A percentile compares a stretch with the other conserved stretches of the same genome.
Evolutionary conservation across 805 yeast species (phyloP).

Genomic region (Tetrapisispora pingtungensis): DNA sequence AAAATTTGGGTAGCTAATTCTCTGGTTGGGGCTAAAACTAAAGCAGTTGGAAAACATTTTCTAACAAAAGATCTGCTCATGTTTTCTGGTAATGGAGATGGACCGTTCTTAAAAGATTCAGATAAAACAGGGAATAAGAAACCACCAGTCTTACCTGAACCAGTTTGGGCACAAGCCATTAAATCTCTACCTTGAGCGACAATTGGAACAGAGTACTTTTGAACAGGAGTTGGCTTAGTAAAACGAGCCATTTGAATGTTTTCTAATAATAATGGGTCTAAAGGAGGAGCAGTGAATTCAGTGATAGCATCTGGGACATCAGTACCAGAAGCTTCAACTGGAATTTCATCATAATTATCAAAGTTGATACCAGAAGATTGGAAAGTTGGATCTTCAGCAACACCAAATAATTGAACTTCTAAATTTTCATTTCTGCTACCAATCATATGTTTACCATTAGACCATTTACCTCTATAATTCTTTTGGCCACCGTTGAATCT

Average conservation of each 20-base stretch:
- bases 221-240: constrained; percentile 93
- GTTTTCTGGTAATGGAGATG: constrained; percentile 45
- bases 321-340: constrained; percentile 95
- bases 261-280: constrained; percentile 74
- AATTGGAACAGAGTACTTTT: constrained; percentile 86
- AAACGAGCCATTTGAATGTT: constrained; percentile 84
- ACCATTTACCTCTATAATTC: constrained; percentile 70
- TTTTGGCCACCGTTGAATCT: constrained; percentile 24
- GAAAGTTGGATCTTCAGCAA: constrained; percentile 46
- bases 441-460: constrained; percentile 80
- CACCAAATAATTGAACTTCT: constrained; percentile 84
- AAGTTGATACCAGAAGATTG: constrained; percentile 97
- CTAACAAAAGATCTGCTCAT: constrained; percentile 38
- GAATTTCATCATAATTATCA: constrained; percentile 97
- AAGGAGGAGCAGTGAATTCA: constrained; percentile 83
- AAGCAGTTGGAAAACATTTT: constrained; percentile 88
- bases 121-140: constrained; percentile 95
- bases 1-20: constrained; percentile 95
- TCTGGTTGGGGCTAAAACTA: constrained; percentile 97
- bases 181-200: constrained; percentile 82
- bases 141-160: constrained; percentile 99
- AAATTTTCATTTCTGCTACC: constrained; percentile 58
- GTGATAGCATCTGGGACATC: constrained; percentile 89
- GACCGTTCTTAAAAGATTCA: constrained; percentile 83
- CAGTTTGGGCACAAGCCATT: constrained; percentile 97